Percentiles rank a stretch among this genome's conserved stretches.
Conservation (phyloP, 2,329 filamentous ascomycete species). For the Colletotrichum costaricense region DNA sequence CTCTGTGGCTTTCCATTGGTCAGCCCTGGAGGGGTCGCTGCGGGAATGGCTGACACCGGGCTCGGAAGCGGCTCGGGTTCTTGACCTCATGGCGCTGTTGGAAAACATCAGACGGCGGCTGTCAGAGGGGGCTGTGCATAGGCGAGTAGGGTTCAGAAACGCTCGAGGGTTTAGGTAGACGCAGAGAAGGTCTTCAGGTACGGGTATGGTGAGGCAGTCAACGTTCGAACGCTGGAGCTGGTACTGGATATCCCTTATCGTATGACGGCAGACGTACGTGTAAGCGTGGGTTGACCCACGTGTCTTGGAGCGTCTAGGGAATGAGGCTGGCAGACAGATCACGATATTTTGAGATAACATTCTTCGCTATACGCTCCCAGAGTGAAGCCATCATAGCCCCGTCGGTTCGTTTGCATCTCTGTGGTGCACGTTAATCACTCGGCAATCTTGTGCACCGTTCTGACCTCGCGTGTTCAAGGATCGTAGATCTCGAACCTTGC, state of each 20-base stretch:
- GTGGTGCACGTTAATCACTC: background rate
- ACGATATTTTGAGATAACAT: background rate
- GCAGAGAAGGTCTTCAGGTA: background rate
- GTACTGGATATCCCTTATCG: background rate
- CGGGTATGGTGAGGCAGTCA: background rate
- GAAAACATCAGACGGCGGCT: slow-evolving; percentile 34
- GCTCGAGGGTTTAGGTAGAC: background rate
- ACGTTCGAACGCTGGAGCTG: background rate
- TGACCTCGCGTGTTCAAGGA: background rate
- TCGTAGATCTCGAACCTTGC: background rate
- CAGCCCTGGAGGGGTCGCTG: background rate
- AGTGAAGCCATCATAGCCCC: background rate
- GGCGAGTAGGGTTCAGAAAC: background rate
- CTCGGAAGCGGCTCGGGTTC: background rate
- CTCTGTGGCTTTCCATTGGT: background rate
- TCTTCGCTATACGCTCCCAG: background rate
- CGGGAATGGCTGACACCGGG: slow-evolving; percentile 18
- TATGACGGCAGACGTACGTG: no score
- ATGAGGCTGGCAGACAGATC: no score
- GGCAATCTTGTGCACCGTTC: slow-evolving; percentile 24
- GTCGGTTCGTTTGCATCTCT: background rate
- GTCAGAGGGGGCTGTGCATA: slow-evolving; percentile 18
- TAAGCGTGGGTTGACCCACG: background rate
- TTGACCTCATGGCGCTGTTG: slow-evolving; percentile 25
- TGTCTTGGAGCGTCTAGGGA: background rate